Evolutionary conservation across 31 red algal species (phyloP), one percentile per base, ranked within the genome.

Genomic region (Pterothamnion heteromorphum): DNA sequence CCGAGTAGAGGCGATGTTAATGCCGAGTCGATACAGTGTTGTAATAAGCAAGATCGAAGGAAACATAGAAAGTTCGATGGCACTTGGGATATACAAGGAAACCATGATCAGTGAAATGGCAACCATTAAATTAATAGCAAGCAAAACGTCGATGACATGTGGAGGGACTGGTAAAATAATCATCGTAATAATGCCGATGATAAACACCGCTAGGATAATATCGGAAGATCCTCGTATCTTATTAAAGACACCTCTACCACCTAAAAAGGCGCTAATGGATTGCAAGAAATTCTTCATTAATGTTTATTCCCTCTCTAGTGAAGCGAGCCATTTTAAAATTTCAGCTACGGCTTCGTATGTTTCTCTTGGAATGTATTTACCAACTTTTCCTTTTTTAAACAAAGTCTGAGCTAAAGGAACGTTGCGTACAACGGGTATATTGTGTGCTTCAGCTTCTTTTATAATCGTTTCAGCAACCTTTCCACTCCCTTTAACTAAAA

Each of bases 91-190:
- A 89, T 89, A 89, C n/a, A 89, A 21, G 24, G 41, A 24, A 22
- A 89, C 57, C 87, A 89, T 89, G 38, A 89, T 24, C 36, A 89
- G 36, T 22, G 33, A 30, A 27, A 89, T 44, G 87, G 87, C 36
- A 22, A 44, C 43, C 24, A 44, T 35, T 27, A 89, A 28, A 64
- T 89, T 89, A 30, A 89, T n/a, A 22, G 24, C 87, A 41, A 89
- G n/a, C 23, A 89, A 44, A 44, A 89, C 39, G 43, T 89, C 87
- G 23, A 89, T 35, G 41, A 89, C 21, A n/a, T 32, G 26, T n/a
- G 87, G 44, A 27, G 87, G 87, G 23, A 89, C 38, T 24, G 87
- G 87, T 32, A 89, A 30, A 64, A 89, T 89, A 36, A 89, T 89
- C 87, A 89, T 89, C 23, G 33, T n/a, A 89, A 89, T 64, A 44